Base-by-base conservation (phyloP, 495 filamentous ascomycete genomes). In the Xylaria palmicola region DNA sequence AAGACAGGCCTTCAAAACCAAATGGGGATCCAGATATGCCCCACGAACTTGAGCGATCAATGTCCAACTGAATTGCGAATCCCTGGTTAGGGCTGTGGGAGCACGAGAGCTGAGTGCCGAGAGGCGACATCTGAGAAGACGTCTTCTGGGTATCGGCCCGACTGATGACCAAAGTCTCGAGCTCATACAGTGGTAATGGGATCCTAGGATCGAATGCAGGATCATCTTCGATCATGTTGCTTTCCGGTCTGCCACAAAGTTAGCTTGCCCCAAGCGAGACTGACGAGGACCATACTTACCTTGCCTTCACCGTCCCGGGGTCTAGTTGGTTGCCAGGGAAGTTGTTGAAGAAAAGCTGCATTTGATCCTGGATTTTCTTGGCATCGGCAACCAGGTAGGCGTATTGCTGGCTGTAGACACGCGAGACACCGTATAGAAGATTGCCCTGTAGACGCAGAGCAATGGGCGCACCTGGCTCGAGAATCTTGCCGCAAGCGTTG, bases 371-470 rank as follows among this genome's bases (percentile, higher is more conserved):
- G 50, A 89, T 86, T 56, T 83, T 83, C 71, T 93, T 87, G 5
- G 89, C 86, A 67, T 98, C 94, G 10, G 83, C 77, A 26, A 96
- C 84, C 10, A 94, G 84, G 72, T 96, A 97, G 13, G 84, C 83
- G 62, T 88, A 95, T 75, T 98, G 94, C 66, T 96, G 89, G 22
- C 81, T 82, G 68, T 90, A 95, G 13, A 97, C 92, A 56, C 90
- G 83, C 17, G 90, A 87, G 29, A 96, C 86, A 6, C 92, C 92
- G 71, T 89, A 93, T 19, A 98, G 84, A 29, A 98, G 76, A 66
- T 89, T 96, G 9, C 93, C 91, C 72, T 98, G 94, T 32, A 98
- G 83, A 15, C 94, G 88, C 68, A 98, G 74, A 2, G 94, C 94
- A 80, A 98, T 89, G 9, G 94, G 94, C 6, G 89, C 92, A 24